Base-by-base conservation (phyloP, 2,329 filamentous ascomycete genomes). In the Trichoderma endophyticum region DNA sequence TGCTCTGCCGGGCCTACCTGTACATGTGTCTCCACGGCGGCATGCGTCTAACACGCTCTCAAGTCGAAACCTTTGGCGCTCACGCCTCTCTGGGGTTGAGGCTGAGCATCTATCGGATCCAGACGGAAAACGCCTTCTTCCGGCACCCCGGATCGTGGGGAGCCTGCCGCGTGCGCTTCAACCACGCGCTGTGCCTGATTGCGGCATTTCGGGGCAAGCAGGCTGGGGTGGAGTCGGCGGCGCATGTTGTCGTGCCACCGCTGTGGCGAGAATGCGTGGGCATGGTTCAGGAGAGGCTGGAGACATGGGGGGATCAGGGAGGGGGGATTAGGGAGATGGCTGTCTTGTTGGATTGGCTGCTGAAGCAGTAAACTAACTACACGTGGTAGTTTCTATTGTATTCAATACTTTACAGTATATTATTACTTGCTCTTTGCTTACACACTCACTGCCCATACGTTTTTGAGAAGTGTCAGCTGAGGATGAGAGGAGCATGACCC, bases 11-110 rank as follows among this genome's bases (percentile, higher is more conserved):
- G 12, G 63, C 63, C 6, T 66, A 66, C 48, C 18, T 66, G 63
- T 66, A 66, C 30, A 66, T 66, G 63, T 66, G 63, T 14, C 63
- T 66, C 6, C 63, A 66, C 21, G 63, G 63, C 30, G 63, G 63
- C n/a, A 66, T 66, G 63, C 63, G 63, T 3, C 21, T 66, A 1
- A 66, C 63, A 2, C 63, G 63, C 32, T 66, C 63, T 1, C 63
- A 66, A 48, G 63, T 48, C 14, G 63, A 66, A 28, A 66, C 48
- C 1, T 66, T 66, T 3, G 63, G 63, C 2, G 63, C 63, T n/a
- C 63, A 66, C 30, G 63, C 63, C 4, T 66, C 63, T 3, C 21
- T 66, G 1, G 63, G 63, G 2, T 1, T 66, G 0, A 54, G 30
- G 14, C 48, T 66, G 6, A 66, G 63, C 51, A 26, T 66, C 15